Percentiles rank a stretch among this genome's conserved stretches.
phyloP scores from a whole-genome alignment of 352 stramenopile species.

The Phytophthora pseudosyringae region DNA sequence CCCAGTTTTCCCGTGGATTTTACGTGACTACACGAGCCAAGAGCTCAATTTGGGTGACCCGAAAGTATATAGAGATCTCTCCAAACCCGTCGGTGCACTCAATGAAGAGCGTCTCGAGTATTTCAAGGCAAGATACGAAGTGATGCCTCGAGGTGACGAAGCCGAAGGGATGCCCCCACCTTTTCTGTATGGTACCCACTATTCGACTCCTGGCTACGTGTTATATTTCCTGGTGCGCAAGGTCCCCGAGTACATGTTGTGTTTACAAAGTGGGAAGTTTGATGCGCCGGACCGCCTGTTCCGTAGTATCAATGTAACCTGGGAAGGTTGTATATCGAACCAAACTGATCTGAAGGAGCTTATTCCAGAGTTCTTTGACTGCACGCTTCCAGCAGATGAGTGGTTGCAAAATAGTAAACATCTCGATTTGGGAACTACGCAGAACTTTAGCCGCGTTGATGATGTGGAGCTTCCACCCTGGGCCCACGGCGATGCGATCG shows the following conservation, averaged over 20 bases:
- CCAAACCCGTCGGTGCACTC: slow-evolving; percentile 94
- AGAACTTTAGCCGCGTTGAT: slow-evolving; percentile 85
- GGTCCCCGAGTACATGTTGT: slow-evolving; percentile 95
- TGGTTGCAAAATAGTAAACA: slow-evolving; percentile 97
- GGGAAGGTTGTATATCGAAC: slow-evolving; percentile 84
- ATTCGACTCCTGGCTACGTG: slow-evolving; percentile 95
- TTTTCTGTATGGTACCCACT: slow-evolving; percentile 98
- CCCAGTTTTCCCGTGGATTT: slow-evolving; percentile 96
- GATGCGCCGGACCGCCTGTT: slow-evolving; percentile 98
- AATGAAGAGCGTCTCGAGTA: slow-evolving; percentile 88
- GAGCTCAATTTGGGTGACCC: slow-evolving; percentile 84
- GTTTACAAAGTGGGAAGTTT: slow-evolving; percentile 98
- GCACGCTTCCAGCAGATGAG: slow-evolving; percentile 67
- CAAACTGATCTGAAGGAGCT: slow-evolving; percentile 98
- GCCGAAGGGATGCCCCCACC: slow-evolving; percentile 85
- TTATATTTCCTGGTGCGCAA: slow-evolving; percentile 98
- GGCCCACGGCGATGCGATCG: slow-evolving; percentile 85
- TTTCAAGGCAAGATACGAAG: slow-evolving; percentile 89
- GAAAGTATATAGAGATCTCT: slow-evolving; percentile 90
- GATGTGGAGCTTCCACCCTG: slow-evolving; percentile 95
- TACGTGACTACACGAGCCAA: slow-evolving; percentile 87
- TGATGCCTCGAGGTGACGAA: slow-evolving; percentile 88
- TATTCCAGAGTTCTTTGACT: slow-evolving; percentile 98
- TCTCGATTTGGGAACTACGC: slow-evolving; percentile 94
- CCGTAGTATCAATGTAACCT: slow-evolving; percentile 93